Base-by-base conservation (phyloP, 345 rosid species). In the Citrus unshiu region DNA sequence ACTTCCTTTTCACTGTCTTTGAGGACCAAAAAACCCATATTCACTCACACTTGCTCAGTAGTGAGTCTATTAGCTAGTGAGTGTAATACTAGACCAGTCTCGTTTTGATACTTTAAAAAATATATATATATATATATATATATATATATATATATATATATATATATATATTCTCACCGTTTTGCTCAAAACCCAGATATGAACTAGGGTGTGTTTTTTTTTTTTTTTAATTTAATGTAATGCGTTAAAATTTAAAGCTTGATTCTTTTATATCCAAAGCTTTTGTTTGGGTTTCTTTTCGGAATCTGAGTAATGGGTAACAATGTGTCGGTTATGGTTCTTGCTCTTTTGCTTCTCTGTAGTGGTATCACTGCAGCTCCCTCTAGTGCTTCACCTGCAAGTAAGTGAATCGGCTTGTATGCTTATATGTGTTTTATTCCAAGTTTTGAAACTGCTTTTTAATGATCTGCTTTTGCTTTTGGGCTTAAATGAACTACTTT, bases 351-450 rank as follows among this genome's bases (percentile, higher is more conserved):
- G 77, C 79, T 92, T 24, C 78, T 92, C 70, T 80, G 89, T 54
- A 92, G 87, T 18, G 81, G 76, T 75, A 93, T 83, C 70, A 70
- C 93, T 75, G 81, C 93, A 43, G 95, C 95, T 87, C 92, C 97
- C 72, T 64, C 77, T 66, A 35, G 90, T 70, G 69, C 92, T 80
- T 84, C 99, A 54, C 98, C 99, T 51, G 97, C 98, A 40, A 96
- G 99, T 96, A 82, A 90, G 98, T 84, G 80, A 9, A 7, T 75
- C 3, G 32, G 58, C 25, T 37, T 35, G 13, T 54, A 24, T 64
- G 69, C 12, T 3, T 72, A 1, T 72, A 22, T 72, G 13, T 72
- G 64, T 4, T 5, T 72, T 13, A 63, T 27, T 9, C 25, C 25
- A 46, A 43, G 4, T 63, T 6, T 79, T 4, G 69, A 9, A 72